These are phyloP conservation scores for Pseudohalonectria lignicola DNA, from an alignment of 2,329 filamentous ascomycete genomes.

Conservation along the genomic window DNA sequence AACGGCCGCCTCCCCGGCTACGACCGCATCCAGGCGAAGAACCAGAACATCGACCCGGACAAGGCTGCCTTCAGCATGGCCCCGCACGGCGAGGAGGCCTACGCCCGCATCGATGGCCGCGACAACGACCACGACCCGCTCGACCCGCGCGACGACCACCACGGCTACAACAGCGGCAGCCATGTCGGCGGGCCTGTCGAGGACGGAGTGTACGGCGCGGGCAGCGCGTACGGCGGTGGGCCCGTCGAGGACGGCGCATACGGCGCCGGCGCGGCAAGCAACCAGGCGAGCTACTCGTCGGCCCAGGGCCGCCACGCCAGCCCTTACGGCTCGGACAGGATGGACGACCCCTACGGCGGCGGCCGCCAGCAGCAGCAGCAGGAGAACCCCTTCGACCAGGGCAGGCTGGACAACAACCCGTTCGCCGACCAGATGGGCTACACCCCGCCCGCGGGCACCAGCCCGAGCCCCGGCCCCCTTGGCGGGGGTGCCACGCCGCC, in stretches of 20 bases:
- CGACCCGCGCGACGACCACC: conserved; percentile 25
- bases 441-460: conserved; percentile 15
- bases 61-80: conserved; percentile 60
- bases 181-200: neutral
- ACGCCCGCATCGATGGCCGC: conserved; percentile 45
- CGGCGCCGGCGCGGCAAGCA: neutral
- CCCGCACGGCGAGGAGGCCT: conserved; percentile 55
- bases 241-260: conserved; percentile 4
- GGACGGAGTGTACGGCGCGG: conserved; percentile 5
- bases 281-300: neutral
- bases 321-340: conserved; percentile 5
- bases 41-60: conserved; percentile 52
- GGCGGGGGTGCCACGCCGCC: neutral
- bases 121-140: conserved; percentile 33
- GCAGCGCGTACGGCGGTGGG: conserved; percentile 2
- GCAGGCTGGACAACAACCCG: conserved; percentile 21
- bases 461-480: conserved; percentile 4
- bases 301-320: neutral
- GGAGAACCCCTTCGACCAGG: conserved; percentile 12
- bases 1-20: conserved; percentile 53
- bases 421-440: conserved; percentile 29
- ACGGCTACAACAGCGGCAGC: conserved; percentile 12
- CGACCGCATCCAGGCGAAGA: conserved; percentile 30
- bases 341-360: conserved; percentile 13
- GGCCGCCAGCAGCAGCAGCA: neutral